Percentiles rank a stretch among this genome's conserved stretches.
Evolutionary conservation across 2,329 filamentous ascomycete genomes (phyloP).

Genomic region (Fusarium succisae): DNA sequence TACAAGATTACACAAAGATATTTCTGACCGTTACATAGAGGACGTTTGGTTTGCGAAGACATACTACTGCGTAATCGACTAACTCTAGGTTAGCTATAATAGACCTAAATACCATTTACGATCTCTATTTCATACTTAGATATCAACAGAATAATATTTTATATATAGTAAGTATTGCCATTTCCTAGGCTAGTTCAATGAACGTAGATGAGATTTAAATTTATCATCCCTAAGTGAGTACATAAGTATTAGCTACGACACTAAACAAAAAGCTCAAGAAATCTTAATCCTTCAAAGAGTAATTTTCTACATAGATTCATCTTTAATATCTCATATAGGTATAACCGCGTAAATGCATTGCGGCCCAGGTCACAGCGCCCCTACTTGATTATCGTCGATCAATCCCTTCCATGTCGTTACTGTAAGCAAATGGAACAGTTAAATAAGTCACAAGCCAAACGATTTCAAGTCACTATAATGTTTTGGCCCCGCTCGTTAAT

Average conservation of each 20-base stretch:
- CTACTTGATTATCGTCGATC: neutral
- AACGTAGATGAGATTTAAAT: neutral
- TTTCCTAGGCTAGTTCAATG: neutral
- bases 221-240: neutral
- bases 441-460: slow-evolving; percentile 6
- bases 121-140: neutral
- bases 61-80: neutral
- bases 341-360: slow-evolving; percentile 17
- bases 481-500: slow-evolving; percentile 39
- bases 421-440: slow-evolving; percentile 16
- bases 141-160: neutral
- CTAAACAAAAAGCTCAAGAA: neutral
- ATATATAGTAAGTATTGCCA: neutral
- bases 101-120: neutral
- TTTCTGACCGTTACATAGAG: neutral
- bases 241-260: neutral
- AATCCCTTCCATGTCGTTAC: neutral
- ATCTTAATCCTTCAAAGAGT: neutral
- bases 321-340: neutral
- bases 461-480: slow-evolving; percentile 18
- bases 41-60: neutral
- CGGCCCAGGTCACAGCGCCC: neutral
- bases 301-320: slow-evolving; percentile 16
- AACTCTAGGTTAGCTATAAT: neutral
- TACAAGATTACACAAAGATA: no score